A percentile compares a stretch with the other conserved stretches of the same genome.
Conservation (phyloP, 306 rosid genomes). For the Dicorynia guianensis region DNA sequence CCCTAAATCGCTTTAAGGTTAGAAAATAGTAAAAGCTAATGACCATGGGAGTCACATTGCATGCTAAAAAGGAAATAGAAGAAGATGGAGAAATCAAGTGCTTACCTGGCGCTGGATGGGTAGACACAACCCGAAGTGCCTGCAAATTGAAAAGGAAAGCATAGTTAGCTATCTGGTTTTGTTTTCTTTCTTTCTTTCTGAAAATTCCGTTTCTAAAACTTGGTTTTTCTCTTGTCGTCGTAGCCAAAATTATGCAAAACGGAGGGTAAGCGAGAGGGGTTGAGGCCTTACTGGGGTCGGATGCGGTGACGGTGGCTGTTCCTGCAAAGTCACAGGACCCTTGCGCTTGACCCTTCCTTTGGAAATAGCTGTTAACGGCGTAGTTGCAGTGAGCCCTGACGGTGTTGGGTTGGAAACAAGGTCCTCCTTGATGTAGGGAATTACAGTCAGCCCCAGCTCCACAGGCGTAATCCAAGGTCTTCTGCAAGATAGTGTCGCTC, state of each 20-base stretch:
- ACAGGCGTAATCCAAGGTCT: constrained; percentile 83
- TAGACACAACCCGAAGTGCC: constrained; percentile 69
- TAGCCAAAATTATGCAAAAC: neutral
- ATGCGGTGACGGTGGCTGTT: constrained; percentile 50
- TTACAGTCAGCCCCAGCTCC: constrained; percentile 92
- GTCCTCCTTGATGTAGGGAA: constrained; percentile 57
- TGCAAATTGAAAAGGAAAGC: constrained; percentile 42
- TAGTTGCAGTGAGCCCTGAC: constrained; percentile 76
- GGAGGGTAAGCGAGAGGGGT: neutral
- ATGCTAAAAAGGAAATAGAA: neutral
- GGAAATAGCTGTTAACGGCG: constrained; percentile 89
- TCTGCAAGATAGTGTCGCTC: constrained; percentile 62
- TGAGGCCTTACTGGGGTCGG: constrained; percentile 73
- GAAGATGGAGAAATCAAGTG: neutral
- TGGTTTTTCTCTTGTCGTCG: neutral
- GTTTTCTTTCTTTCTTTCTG: neutral
- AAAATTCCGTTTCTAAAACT: too few relatives aligned
- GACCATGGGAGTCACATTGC: neutral
- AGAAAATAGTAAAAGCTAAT: neutral
- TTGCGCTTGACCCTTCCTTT: constrained; percentile 66
- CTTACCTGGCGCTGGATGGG: constrained; percentile 86
- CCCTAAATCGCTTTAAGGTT: too few relatives aligned
- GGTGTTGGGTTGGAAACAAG: constrained; percentile 74
- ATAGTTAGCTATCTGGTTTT: neutral
- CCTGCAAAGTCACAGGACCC: constrained; percentile 88